Percentiles rank a stretch among this genome's conserved stretches.
phyloP scores from a whole-genome alignment of 306 rosid species.

The Vigna nakashimae region DNA sequence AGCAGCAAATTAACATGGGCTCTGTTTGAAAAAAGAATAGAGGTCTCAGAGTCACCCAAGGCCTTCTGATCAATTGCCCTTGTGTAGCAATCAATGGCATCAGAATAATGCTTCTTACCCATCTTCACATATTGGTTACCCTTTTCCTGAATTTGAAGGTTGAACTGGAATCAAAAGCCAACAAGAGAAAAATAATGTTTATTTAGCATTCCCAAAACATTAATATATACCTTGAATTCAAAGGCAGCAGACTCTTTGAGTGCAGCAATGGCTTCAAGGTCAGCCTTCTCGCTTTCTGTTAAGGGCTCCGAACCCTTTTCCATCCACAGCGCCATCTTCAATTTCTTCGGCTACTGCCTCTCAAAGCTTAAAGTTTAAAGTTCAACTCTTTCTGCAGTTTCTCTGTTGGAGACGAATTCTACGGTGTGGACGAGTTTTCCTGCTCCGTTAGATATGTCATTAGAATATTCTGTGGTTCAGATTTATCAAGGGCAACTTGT shows the following conservation, averaged over 20 bases:
- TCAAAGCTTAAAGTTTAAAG: not conserved
- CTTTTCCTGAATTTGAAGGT: constrained; percentile 67
- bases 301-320: constrained; percentile 78
- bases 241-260: constrained; percentile 76
- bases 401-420: not conserved
- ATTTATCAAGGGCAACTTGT: too few species aligned
- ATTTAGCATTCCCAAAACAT: not conserved
- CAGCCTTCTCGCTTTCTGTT: constrained; percentile 77
- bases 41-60: constrained; percentile 65
- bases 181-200: not conserved
- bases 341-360: constrained; percentile 3
- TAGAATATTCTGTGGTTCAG: not conserved
- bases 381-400: not conserved
- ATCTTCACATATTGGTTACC: constrained; percentile 78
- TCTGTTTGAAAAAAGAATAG: constrained; percentile 75
- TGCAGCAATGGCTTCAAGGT: constrained; percentile 95
- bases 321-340: constrained; percentile 86
- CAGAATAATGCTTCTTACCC: constrained; percentile 86
- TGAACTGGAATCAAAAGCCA: constrained; percentile 40
- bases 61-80: constrained; percentile 82
- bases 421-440: not conserved
- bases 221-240: constrained; percentile 67
- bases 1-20: constrained; percentile 87
- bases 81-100: constrained; percentile 90
- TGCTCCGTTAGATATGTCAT: too few species aligned